A percentile compares a stretch with the other conserved stretches of the same genome.
phyloP scores from a whole-genome alignment of 805 yeast genomes.

The Yarrowia sp. region DNA sequence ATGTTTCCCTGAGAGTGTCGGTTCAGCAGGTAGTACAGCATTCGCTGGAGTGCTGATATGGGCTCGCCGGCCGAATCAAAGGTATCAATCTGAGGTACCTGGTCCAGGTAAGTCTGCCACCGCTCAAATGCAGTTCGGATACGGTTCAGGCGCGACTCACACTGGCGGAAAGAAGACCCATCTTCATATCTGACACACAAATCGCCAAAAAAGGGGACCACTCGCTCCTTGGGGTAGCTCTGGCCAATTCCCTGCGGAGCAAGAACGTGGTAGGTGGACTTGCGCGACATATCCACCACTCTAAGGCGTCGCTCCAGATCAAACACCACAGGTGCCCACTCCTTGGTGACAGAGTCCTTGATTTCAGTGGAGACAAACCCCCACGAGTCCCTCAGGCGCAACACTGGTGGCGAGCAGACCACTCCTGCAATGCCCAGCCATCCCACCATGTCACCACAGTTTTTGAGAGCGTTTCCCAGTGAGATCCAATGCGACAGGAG shows the following conservation, averaged over 20 bases:
- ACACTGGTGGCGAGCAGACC: slow-evolving; percentile 74
- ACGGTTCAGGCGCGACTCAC: slow-evolving; percentile 63
- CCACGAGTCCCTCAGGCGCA: slow-evolving; percentile 77
- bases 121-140: slow-evolving; percentile 70
- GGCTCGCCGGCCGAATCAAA: slow-evolving; percentile 35
- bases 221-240: slow-evolving; percentile 67
- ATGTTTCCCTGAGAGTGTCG: slow-evolving; percentile 42
- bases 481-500: slow-evolving; percentile 79
- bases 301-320: slow-evolving; percentile 77
- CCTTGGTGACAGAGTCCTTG: slow-evolving; percentile 60
- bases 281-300: slow-evolving; percentile 52
- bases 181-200: slow-evolving; percentile 51
- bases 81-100: slow-evolving; percentile 45
- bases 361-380: slow-evolving; percentile 57
- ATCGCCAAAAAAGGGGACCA: slow-evolving; percentile 90
- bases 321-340: slow-evolving; percentile 91
- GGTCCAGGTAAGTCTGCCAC: slow-evolving; percentile 71
- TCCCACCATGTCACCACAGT: slow-evolving; percentile 85
- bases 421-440: slow-evolving; percentile 89
- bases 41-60: slow-evolving; percentile 40
- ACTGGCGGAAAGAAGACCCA: slow-evolving; percentile 47
- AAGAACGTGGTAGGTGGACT: slow-evolving; percentile 65
- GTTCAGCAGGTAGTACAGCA: slow-evolving; percentile 47
- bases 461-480: slow-evolving; percentile 72
- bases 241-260: slow-evolving; percentile 87